phyloP scores from a whole-genome alignment of 345 rosid genomes.

The Boechera stricta region DNA sequence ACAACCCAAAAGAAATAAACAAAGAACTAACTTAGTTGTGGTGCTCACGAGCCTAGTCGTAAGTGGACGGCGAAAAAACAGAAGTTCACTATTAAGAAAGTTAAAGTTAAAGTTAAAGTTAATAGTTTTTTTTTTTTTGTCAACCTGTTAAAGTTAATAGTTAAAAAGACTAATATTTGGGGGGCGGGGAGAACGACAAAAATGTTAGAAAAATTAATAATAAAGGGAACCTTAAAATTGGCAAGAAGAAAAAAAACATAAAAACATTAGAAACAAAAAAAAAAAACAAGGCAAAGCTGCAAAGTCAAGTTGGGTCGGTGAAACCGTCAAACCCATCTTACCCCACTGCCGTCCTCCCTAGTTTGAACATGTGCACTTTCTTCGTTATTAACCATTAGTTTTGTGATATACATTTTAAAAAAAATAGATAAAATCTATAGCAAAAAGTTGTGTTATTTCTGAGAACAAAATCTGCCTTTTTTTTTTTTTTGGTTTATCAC shows the following conservation, averaged over 20 bases:
- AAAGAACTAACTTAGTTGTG: slow-evolving; percentile 27
- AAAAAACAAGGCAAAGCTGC: slow-evolving; percentile 27
- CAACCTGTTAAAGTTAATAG: neutral
- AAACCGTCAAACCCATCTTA: slow-evolving; percentile 35
- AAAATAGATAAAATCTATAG: neutral
- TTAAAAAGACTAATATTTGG: neutral
- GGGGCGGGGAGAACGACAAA: neutral
- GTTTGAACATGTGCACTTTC: slow-evolving; percentile 29
- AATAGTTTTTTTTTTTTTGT: neutral
- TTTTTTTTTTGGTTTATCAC: neutral
- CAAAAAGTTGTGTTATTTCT: slow-evolving; percentile 2
- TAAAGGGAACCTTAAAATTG: neutral
- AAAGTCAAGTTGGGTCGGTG: slow-evolving; percentile 50
- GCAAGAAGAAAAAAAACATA: neutral
- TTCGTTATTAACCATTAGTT: slow-evolving; percentile 18
- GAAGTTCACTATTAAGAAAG: slow-evolving; percentile 29
- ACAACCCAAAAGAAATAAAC: slow-evolving; percentile 19
- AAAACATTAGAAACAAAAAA: slow-evolving; percentile 4
- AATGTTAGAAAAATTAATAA: neutral
- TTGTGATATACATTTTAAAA: neutral
- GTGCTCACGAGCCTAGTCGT: slow-evolving; percentile 36
- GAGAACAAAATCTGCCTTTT: neutral
- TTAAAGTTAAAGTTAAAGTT: slow-evolving; percentile 23
- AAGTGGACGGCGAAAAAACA: slow-evolving; percentile 37
- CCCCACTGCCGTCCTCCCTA: slow-evolving; percentile 35